A percentile compares a stretch with the other conserved stretches of the same genome.
Conservation (phyloP, 441 rosid species). For the Populus hybrid region DNA sequence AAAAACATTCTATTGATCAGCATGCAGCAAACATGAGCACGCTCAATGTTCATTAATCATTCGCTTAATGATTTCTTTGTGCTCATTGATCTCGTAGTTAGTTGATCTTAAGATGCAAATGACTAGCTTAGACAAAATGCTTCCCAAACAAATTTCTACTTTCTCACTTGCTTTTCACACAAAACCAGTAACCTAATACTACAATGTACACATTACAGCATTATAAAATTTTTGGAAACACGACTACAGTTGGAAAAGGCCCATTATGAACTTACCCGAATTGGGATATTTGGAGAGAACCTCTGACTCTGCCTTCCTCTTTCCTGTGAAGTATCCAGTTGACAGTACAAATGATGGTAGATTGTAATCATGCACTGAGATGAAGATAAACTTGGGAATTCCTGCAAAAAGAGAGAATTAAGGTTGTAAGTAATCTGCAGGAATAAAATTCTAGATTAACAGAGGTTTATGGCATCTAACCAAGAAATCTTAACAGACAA, state of each 20-base stretch:
- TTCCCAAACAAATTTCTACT: background rate
- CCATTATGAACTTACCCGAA: slow-evolving; percentile 49
- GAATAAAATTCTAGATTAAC: background rate
- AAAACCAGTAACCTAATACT: background rate
- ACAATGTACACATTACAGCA: background rate
- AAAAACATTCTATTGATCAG: background rate
- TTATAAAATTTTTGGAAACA: background rate
- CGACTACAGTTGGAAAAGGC: background rate
- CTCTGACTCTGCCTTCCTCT: slow-evolving; percentile 83
- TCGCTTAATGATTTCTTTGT: background rate
- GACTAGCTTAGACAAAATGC: background rate
- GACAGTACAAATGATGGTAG: slow-evolving; percentile 79
- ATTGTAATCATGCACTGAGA: slow-evolving; percentile 88
- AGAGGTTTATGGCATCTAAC: background rate
- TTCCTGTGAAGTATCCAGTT: slow-evolving; percentile 80
- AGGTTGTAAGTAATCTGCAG: background rate
- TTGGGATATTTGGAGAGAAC: slow-evolving; percentile 79
- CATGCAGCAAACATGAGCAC: background rate
- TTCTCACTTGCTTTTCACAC: background rate
- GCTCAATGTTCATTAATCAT: background rate
- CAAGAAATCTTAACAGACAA: background rate
- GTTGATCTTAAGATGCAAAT: background rate
- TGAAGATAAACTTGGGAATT: slow-evolving; percentile 73
- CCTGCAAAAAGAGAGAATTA: slow-evolving; percentile 41
- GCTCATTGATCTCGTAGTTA: background rate